Percentiles rank a stretch among this genome's conserved stretches.
Evolutionary conservation across 2,329 filamentous ascomycete genomes (phyloP).

Genomic region (Magnaporthales sp.): DNA sequence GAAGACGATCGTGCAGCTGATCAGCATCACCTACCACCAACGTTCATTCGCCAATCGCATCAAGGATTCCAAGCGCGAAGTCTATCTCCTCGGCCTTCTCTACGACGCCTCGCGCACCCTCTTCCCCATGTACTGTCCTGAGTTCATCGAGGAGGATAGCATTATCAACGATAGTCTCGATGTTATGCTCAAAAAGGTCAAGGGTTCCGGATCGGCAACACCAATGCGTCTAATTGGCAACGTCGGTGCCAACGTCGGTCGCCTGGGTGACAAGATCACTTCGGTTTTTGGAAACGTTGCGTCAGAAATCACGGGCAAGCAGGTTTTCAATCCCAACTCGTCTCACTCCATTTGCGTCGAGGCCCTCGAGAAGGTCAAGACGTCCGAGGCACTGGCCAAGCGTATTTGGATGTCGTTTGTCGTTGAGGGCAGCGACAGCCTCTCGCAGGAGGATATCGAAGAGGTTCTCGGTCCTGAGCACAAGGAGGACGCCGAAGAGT

Average conservation of each 20-base stretch:
- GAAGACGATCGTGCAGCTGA: conserved; percentile 71
- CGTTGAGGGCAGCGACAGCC: conserved; percentile 72
- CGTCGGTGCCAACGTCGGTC: conserved; percentile 55
- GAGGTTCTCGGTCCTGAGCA: conserved; percentile 77
- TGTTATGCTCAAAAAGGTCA: conserved; percentile 47
- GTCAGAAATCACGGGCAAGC: conserved; percentile 88
- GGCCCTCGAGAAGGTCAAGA: conserved; percentile 74
- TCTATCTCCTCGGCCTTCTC: conserved; percentile 72
- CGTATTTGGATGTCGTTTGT: conserved; percentile 99
- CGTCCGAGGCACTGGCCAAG: conserved; percentile 85
- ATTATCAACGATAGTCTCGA: conserved; percentile 81
- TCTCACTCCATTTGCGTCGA: conserved; percentile 84
- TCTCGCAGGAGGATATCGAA: conserved; percentile 72
- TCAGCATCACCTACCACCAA: conserved; percentile 78
- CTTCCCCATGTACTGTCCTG: conserved; percentile 86
- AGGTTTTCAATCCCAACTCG: conserved; percentile 88
- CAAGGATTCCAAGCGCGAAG: conserved; percentile 80
- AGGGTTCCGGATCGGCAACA: conserved; percentile 51
- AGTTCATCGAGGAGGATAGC: conserved; percentile 88
- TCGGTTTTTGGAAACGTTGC: conserved; percentile 89
- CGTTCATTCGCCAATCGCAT: conserved; percentile 77
- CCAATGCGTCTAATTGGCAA: conserved; percentile 70
- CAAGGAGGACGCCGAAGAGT: conserved; percentile 73
- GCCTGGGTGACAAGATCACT: conserved; percentile 87
- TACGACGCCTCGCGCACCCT: conserved; percentile 84